A percentile compares a stretch with the other conserved stretches of the same genome.
Conservation (phyloP, 202 grass and related monocot species). For the Musa balbisiana region DNA sequence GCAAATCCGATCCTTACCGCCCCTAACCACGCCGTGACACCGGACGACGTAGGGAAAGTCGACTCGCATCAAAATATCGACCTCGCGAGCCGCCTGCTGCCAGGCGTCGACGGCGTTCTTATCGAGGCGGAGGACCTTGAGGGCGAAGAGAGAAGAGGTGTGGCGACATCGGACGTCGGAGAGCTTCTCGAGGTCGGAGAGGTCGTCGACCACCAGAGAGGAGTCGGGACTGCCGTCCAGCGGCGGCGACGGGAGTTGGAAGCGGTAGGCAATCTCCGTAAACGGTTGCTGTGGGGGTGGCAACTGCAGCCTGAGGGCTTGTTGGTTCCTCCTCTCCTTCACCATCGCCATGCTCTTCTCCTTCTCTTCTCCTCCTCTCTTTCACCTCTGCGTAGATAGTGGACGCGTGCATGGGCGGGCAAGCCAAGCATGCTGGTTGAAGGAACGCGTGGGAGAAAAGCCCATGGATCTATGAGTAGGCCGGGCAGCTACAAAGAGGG, state of each 20-base stretch:
- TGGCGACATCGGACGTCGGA: constrained; percentile 23
- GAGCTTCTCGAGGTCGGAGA: constrained; percentile 29
- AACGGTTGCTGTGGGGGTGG: background rate
- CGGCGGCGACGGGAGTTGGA: background rate
- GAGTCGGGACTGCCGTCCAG: constrained; percentile 4
- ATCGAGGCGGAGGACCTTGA: constrained; percentile 25
- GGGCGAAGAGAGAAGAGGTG: constrained; percentile 20
- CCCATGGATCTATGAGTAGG: too few species aligned
- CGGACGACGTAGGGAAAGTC: constrained; percentile 29
- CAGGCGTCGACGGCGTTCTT: background rate
- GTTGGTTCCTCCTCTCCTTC: constrained; percentile 14
- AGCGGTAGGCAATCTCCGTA: background rate
- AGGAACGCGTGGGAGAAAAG: too few species aligned
- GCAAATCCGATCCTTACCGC: background rate
- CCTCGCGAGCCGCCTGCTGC: constrained; percentile 16
- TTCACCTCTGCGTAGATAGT: too few species aligned
- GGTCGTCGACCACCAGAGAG: background rate
- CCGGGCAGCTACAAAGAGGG: too few species aligned
- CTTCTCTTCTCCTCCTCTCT: background rate
- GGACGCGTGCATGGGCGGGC: too few species aligned
- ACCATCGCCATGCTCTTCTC: constrained; percentile 20
- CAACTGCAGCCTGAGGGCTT: background rate
- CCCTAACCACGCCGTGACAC: constrained; percentile 23
- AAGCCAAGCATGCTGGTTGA: too few species aligned
- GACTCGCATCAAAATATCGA: constrained; percentile 19